Conservation (phyloP, 306 rosid genomes). For the Casuarina glauca region DNA sequence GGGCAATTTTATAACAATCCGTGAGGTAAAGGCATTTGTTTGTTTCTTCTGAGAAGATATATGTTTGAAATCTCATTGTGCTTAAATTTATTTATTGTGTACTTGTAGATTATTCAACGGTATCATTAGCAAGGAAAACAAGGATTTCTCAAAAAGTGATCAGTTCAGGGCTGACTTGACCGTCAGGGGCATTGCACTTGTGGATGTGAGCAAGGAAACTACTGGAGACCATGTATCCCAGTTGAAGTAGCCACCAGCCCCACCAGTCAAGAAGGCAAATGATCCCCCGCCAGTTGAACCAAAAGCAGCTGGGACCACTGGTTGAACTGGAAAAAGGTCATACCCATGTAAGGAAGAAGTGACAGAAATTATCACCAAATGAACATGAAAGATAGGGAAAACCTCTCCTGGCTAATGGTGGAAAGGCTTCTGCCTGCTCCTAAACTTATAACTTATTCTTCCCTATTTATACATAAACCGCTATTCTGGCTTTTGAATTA, state of each 20-base stretch:
- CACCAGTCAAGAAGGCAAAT: not conserved
- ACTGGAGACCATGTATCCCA: slow-evolving; percentile 76
- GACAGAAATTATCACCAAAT: slow-evolving; percentile 11
- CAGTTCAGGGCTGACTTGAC: slow-evolving; percentile 68
- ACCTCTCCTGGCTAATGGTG: slow-evolving; percentile 21
- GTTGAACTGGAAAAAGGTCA: not conserved
- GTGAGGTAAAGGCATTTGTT: slow-evolving; percentile 52
- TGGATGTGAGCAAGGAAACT: slow-evolving; percentile 83
- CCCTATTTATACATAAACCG: slow-evolving; percentile 11
- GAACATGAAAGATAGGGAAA: slow-evolving; percentile 31
- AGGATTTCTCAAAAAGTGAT: slow-evolving; percentile 72
- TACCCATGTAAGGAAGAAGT: not conserved
- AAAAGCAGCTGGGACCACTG: not conserved
- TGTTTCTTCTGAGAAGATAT: slow-evolving; percentile 10
- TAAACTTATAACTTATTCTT: slow-evolving; percentile 16
- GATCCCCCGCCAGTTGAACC: slow-evolving; percentile 14
- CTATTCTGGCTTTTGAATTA: not conserved
- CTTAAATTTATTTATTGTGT: slow-evolving; percentile 15
- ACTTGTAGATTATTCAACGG: slow-evolving; percentile 66
- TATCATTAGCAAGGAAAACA: slow-evolving; percentile 84
- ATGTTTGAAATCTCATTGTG: slow-evolving; percentile 22
- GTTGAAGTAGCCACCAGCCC: slow-evolving; percentile 26
- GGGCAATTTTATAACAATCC: slow-evolving; percentile 94
- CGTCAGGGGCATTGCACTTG: slow-evolving; percentile 74
- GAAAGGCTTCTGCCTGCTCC: slow-evolving; percentile 5